Percentiles rank a stretch among this genome's conserved stretches.
Conservation (phyloP, 78 protist species). For the Creolimax fragrantissima region DNA sequence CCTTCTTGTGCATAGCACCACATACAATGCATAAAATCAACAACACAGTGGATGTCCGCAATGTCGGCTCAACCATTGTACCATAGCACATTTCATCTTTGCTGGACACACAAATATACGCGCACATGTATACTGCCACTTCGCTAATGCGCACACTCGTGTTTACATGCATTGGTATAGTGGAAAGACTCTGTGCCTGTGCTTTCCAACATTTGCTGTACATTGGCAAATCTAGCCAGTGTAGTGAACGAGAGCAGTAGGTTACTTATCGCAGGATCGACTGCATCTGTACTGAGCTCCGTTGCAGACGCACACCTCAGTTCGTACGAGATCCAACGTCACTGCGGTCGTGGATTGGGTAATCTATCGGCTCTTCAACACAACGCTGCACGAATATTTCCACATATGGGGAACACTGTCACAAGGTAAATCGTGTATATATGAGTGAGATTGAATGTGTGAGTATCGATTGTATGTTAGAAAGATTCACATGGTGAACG, state of each 20-base stretch:
- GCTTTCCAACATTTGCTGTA: background rate
- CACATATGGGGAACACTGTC: background rate
- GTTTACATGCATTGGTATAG: too few relatives aligned
- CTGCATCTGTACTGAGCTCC: background rate
- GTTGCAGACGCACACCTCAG: background rate
- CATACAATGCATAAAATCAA: too few relatives aligned
- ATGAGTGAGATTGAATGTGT: too few relatives aligned
- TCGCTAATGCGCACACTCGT: too few relatives aligned
- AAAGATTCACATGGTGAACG: too few relatives aligned
- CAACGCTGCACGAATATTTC: background rate
- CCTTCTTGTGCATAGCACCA: too few relatives aligned
- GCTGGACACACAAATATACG: too few relatives aligned
- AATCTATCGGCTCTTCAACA: background rate
- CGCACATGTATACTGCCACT: too few relatives aligned
- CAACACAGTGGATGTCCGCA: too few relatives aligned
- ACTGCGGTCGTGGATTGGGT: background rate
- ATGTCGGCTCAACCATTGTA: too few relatives aligned
- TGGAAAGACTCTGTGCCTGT: background rate
- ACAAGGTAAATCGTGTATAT: background rate
- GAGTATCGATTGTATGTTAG: background rate
- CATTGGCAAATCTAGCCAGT: background rate
- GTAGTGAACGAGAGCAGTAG: background rate
- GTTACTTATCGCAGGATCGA: background rate
- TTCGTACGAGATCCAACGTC: background rate
- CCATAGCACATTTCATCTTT: too few relatives aligned